Evolutionary conservation across 1,284 basidiomycete species (phyloP).

Genomic region (Athelia psychrophila): DNA sequence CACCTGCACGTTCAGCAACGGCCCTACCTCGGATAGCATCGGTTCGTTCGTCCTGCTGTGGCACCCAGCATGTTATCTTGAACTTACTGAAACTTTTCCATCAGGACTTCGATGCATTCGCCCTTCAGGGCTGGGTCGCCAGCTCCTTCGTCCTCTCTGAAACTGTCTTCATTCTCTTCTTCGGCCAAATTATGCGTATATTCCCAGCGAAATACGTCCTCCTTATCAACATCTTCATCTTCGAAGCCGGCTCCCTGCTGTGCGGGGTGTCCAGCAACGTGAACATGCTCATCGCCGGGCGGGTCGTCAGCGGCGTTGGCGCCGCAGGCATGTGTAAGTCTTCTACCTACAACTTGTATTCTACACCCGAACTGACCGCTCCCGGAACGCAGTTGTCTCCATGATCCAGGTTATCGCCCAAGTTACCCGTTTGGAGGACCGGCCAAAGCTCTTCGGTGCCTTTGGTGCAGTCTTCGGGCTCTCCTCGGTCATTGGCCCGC

Average conservation of each 20-base stretch:
- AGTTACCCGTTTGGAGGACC: constrained; percentile 20
- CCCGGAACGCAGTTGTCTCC: constrained; percentile 11
- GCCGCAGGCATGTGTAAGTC: background rate
- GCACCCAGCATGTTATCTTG: background rate
- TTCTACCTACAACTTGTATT: background rate
- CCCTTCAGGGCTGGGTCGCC: constrained; percentile 34
- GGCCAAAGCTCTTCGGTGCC: constrained; percentile 27
- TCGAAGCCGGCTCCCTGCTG: constrained; percentile 41
- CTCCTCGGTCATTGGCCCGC: constrained; percentile 29
- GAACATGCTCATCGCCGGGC: constrained; percentile 41
- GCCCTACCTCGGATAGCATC: constrained; percentile 39
- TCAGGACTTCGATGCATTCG: constrained; percentile 38
- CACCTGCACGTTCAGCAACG: constrained; percentile 18
- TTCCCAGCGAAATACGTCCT: constrained; percentile 40
- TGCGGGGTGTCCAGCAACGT: constrained; percentile 40
- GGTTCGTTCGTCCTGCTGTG: background rate
- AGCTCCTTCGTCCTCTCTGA: constrained; percentile 38
- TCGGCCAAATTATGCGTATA: constrained; percentile 23
- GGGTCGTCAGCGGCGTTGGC: constrained; percentile 38
- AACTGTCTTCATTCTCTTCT: constrained; percentile 20
- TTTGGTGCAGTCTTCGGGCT: constrained; percentile 38
- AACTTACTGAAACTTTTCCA: background rate
- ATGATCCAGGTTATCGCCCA: constrained; percentile 31
- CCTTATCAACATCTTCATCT: constrained; percentile 36
- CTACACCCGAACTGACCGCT: constrained; percentile 27